These are phyloP conservation scores for Thalia dealbata DNA, from an alignment of 176 grass and related monocot genomes.

Conservation along the genomic window DNA sequence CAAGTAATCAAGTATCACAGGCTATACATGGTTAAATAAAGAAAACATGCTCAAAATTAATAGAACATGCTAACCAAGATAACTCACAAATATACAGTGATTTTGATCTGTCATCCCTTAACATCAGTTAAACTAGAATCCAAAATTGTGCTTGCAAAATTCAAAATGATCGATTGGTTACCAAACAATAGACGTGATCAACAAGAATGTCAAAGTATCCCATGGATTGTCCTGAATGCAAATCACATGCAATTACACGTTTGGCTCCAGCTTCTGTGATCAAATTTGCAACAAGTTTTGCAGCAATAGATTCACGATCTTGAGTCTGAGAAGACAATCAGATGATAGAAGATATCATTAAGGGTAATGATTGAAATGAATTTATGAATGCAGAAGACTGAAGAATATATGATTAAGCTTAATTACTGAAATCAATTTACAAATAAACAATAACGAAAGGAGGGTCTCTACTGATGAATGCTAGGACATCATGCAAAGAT, in stretches of 20 bases:
- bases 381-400: not conserved
- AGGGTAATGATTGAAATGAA: not conserved
- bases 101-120: not conserved
- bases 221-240: constrained; percentile 98
- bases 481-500: too few species aligned
- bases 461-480: too few species aligned
- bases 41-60: not conserved
- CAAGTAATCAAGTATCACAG: constrained; percentile 81
- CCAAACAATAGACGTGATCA: constrained; percentile 98
- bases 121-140: not conserved
- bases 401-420: constrained; percentile 3
- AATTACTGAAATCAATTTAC: not conserved
- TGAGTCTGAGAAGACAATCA: constrained; percentile 55
- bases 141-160: not conserved
- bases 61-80: not conserved
- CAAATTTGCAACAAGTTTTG: constrained; percentile 98
- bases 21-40: too few species aligned
- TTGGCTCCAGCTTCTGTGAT: constrained; percentile 98
- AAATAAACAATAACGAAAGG: not conserved
- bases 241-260: constrained; percentile 89
- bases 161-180: constrained; percentile 12
- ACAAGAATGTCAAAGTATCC: constrained; percentile 97
- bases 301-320: constrained; percentile 97
- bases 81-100: not conserved
- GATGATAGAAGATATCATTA: not conserved